Percentiles rank a stretch among this genome's conserved stretches.
Evolutionary conservation across 768 basidiomycete species (phyloP).

Genomic region (Tulasnella sp.): DNA sequence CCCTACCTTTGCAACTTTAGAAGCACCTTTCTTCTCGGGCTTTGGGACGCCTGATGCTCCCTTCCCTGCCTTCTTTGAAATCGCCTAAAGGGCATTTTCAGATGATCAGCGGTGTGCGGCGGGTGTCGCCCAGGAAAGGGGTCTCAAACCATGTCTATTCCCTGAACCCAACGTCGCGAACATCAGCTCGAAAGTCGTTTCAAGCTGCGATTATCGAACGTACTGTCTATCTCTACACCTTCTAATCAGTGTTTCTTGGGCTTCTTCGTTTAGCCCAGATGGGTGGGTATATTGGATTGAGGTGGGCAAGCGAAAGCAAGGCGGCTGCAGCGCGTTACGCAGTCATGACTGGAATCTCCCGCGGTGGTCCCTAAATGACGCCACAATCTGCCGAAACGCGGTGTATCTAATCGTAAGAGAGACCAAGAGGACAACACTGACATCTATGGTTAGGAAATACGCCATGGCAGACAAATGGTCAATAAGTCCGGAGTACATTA

Average conservation of each 20-base stretch:
- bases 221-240: not conserved
- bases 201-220: not conserved
- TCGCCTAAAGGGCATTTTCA: constrained; percentile 44
- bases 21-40: constrained; percentile 30
- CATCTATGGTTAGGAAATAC: not conserved
- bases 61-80: constrained; percentile 86
- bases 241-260: not conserved
- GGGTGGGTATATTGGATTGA: not conserved
- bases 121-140: not conserved
- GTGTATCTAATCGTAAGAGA: not conserved
- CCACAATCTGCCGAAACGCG: not conserved
- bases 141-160: not conserved
- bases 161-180: not conserved
- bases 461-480: not conserved
- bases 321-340: not conserved
- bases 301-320: not conserved
- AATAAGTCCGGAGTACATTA: not conserved
- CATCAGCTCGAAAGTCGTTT: not conserved
- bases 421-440: not conserved
- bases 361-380: not conserved
- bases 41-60: constrained; percentile 65
- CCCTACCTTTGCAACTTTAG: constrained; percentile 69
- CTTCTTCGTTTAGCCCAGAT: not conserved
- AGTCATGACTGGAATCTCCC: not conserved
- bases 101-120: not conserved